Percentiles rank a stretch among this genome's conserved stretches.
phyloP scores from a whole-genome alignment of 495 filamentous ascomycete genomes.

The Umbilicaria muhlenbergii region DNA sequence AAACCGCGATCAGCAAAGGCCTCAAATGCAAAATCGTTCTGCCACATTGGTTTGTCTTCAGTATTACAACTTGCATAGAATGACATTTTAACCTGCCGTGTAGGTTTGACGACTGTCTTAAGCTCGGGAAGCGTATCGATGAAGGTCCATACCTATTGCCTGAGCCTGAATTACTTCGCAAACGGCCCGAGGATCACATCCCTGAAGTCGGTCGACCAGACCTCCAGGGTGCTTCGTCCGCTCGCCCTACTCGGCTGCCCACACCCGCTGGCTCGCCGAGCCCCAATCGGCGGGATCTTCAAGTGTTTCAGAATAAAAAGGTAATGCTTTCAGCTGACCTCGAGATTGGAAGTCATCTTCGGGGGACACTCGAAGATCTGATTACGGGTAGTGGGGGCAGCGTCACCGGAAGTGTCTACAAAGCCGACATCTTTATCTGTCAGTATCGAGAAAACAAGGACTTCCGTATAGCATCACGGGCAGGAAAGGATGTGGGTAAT shows the following conservation, averaged over 20 bases:
- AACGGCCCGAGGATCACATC: constrained; percentile 36
- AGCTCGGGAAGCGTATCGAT: constrained; percentile 72
- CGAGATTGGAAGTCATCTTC: constrained; percentile 45
- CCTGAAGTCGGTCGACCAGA: constrained; percentile 37
- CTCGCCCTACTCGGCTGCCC: constrained; percentile 41
- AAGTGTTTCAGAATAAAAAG: constrained; percentile 38
- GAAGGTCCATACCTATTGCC: constrained; percentile 80
- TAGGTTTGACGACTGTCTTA: constrained; percentile 94
- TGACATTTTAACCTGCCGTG: constrained; percentile 11
- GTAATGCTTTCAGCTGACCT: constrained; percentile 53
- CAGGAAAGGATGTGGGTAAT: constrained; percentile 73
- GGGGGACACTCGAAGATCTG: constrained; percentile 49
- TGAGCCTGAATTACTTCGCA: constrained; percentile 60
- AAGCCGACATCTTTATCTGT: constrained; percentile 71
- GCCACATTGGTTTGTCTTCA: constrained; percentile 62
- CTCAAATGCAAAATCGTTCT: constrained; percentile 70
- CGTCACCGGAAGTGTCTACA: constrained; percentile 47
- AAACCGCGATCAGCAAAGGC: constrained; percentile 42
- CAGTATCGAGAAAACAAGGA: constrained; percentile 69
- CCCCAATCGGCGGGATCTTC: constrained; percentile 20
- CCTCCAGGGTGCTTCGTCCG: constrained; percentile 58
- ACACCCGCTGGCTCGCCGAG: constrained; percentile 22
- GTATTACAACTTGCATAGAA: not conserved
- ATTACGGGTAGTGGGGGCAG: constrained; percentile 53
- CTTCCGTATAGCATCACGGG: constrained; percentile 59